Percentiles rank a stretch among this genome's conserved stretches.
These are phyloP conservation scores for Candolleomyces eurysporus DNA, from an alignment of 768 basidiomycete species.

Conservation along the genomic window DNA sequence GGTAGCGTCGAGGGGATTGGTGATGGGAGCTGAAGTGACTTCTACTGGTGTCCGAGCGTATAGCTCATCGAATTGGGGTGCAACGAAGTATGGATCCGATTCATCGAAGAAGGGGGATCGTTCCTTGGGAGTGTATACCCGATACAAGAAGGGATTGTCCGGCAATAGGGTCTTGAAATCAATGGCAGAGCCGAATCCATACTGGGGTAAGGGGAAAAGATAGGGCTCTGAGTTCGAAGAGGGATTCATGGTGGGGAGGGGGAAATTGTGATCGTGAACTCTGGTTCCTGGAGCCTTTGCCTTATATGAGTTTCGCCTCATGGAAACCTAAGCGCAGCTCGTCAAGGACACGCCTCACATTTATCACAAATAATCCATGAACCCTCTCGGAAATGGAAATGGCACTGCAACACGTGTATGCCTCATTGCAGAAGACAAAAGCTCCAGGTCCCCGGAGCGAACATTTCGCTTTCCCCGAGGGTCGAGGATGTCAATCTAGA, in stretches of 20 bases:
- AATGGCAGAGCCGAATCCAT: constrained; percentile 65
- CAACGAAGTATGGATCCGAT: constrained; percentile 65
- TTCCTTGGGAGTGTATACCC: constrained; percentile 74
- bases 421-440: constrained; percentile 11
- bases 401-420: constrained; percentile 33
- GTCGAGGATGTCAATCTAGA: not conserved
- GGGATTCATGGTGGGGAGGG: constrained; percentile 24
- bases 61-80: constrained; percentile 58
- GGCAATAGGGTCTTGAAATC: constrained; percentile 60
- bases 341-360: constrained; percentile 16
- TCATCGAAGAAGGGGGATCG: constrained; percentile 51
- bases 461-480: not conserved
- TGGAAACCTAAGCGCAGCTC: constrained; percentile 27
- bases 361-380: not conserved
- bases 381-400: constrained; percentile 4
- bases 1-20: constrained; percentile 33
- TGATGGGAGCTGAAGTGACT: constrained; percentile 22
- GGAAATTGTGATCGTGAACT: not conserved
- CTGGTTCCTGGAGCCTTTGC: not conserved
- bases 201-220: constrained; percentile 55
- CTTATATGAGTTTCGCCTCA: constrained; percentile 26
- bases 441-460: not conserved
- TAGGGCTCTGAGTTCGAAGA: constrained; percentile 21
- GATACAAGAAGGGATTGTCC: constrained; percentile 74
- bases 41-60: constrained; percentile 35